These are phyloP conservation scores for Uronychia setigera DNA, from an alignment of 73 alveolate genomes.

Conservation along the genomic window DNA sequence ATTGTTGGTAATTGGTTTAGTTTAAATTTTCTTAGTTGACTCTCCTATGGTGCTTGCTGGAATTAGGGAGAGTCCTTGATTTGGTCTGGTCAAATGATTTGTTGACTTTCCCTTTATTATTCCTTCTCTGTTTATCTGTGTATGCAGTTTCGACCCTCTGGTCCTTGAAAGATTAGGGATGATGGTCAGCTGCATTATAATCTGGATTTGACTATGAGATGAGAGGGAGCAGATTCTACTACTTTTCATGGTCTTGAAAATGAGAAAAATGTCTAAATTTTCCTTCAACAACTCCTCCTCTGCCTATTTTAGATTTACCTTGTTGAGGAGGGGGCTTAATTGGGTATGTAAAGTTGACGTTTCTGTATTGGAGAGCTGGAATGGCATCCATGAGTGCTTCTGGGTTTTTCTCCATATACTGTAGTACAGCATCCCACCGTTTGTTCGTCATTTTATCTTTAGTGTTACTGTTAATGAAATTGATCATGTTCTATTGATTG, in stretches of 20 bases:
- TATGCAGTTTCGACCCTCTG: neutral
- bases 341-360: neutral
- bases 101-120: neutral
- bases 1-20: too few species aligned
- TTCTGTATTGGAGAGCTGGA: neutral
- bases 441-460: too few species aligned
- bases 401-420: neutral
- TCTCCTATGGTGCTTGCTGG: too few species aligned
- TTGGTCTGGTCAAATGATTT: neutral
- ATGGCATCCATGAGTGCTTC: neutral
- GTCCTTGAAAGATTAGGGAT: neutral
- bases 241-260: neutral
- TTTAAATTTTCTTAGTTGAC: too few species aligned
- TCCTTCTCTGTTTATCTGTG: neutral
- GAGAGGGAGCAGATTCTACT: too few species aligned
- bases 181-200: neutral
- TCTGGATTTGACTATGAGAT: neutral
- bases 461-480: too few species aligned
- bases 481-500: too few species aligned
- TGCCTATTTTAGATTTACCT: neutral
- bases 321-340: neutral
- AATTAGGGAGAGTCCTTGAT: too few species aligned
- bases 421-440: neutral
- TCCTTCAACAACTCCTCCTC: too few species aligned
- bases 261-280: neutral